phyloP scores from a whole-genome alignment of 2,329 filamentous ascomycete species.

The Clonostachys rosea region DNA sequence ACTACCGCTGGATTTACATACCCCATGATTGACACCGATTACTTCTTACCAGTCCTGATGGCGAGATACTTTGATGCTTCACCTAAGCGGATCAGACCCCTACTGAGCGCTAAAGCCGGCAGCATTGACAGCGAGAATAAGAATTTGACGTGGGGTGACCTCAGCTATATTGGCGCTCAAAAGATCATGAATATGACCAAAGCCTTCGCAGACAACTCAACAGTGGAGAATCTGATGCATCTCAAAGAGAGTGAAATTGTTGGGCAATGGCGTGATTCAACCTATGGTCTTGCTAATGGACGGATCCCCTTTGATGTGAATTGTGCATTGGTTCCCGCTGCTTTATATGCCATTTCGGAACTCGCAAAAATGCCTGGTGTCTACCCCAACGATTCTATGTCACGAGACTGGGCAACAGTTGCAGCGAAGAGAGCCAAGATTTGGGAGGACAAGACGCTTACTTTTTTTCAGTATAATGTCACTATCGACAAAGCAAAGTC shows the following conservation, averaged over 20 bases:
- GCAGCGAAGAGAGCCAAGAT: constrained; percentile 49
- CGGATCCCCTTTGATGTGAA: constrained; percentile 63
- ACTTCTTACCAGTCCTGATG: constrained; percentile 53
- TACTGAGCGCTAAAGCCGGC: constrained; percentile 30
- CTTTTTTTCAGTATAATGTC: constrained; percentile 46
- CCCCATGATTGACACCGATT: constrained; percentile 61
- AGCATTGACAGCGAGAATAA: constrained; percentile 45
- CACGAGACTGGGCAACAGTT: constrained; percentile 30
- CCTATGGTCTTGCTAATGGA: constrained; percentile 54
- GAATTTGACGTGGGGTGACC: constrained; percentile 44
- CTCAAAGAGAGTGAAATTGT: constrained; percentile 48
- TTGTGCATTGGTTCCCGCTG: constrained; percentile 56
- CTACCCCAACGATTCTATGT: constrained; percentile 35
- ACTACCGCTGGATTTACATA: constrained; percentile 51
- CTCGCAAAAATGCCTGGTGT: constrained; percentile 40
- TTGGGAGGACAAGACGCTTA: constrained; percentile 57
- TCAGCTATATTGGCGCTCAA: constrained; percentile 46
- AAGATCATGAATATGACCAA: constrained; percentile 53
- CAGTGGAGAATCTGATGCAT: constrained; percentile 49
- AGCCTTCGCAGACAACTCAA: constrained; percentile 43
- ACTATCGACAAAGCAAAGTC: constrained; percentile 33
- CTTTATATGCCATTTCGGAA: constrained; percentile 50
- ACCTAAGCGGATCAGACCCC: constrained; percentile 19
- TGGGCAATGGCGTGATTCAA: constrained; percentile 61
- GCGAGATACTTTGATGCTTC: constrained; percentile 51